Conservation (phyloP, 441 rosid genomes). For the Mallotus repandus region DNA sequence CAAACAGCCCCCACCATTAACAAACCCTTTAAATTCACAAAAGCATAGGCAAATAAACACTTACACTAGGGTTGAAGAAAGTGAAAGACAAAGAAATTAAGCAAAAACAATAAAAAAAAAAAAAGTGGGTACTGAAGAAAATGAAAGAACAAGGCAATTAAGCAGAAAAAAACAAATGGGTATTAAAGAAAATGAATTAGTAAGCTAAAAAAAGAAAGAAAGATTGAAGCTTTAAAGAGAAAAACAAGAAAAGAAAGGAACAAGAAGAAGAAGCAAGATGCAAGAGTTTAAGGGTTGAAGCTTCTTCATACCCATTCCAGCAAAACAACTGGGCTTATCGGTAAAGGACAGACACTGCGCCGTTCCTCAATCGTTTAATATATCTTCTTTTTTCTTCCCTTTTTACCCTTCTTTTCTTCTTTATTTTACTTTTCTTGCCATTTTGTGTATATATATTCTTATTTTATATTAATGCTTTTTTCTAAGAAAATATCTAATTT, state of each 20-base stretch:
- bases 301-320: conserved; percentile 38
- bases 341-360: conserved; percentile 51
- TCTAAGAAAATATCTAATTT: not conserved
- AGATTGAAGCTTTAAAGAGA: too few species aligned
- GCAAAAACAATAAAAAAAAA: not conserved
- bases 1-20: not conserved
- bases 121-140: not conserved
- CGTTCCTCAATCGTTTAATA: conserved; percentile 37
- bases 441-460: not conserved
- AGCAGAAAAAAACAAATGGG: not conserved
- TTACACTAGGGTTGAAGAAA: not conserved
- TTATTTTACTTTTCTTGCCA: conserved; percentile 28
- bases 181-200: too few species aligned
- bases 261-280: not conserved
- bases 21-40: conserved; percentile 10
- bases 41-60: not conserved
- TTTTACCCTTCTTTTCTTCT: conserved; percentile 14
- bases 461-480: not conserved
- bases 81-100: not conserved
- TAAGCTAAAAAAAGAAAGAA: not conserved
- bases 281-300: not conserved
- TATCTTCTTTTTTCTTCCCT: conserved; percentile 20
- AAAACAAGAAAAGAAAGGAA: not conserved
- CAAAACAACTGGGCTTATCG: conserved; percentile 53
- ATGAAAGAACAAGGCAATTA: not conserved